phyloP scores from a whole-genome alignment of 164 flowering plant genomes.

The Paratinospora sagittata region DNA sequence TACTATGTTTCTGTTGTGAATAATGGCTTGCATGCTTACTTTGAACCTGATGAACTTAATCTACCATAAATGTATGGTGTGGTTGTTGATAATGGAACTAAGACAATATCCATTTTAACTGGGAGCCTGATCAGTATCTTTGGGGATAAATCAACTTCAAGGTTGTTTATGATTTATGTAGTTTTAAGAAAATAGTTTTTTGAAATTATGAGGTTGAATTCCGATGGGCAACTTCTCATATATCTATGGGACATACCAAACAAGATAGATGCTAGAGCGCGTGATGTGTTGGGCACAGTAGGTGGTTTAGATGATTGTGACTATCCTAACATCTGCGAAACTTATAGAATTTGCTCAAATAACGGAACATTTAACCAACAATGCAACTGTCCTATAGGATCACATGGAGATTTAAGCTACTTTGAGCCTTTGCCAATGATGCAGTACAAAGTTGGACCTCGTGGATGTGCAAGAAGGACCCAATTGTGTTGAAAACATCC shows the following conservation, averaged over 20 bases:
- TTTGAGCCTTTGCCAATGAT: conserved; percentile 14
- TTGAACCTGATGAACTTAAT: conserved; percentile 7
- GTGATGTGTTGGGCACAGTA: conserved; percentile 8
- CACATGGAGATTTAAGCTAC: background rate
- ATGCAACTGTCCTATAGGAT: conserved; percentile 21
- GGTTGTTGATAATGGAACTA: background rate
- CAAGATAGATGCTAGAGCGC: too few species aligned
- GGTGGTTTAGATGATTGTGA: conserved; percentile 3
- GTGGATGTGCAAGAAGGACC: conserved; percentile 18
- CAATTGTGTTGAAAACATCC: conserved; percentile 11
- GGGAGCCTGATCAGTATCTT: too few species aligned
- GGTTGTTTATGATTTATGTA: too few species aligned
- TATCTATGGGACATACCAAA: conserved; percentile 15
- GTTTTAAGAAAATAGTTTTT: background rate
- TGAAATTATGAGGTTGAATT: conserved; percentile 24
- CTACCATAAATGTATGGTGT: conserved; percentile 8
- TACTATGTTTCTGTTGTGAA: background rate
- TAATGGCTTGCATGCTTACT: conserved; percentile 12
- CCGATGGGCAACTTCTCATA: conserved; percentile 31
- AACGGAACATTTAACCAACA: too few species aligned
- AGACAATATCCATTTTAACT: too few species aligned
- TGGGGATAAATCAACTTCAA: too few species aligned
- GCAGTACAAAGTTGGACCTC: background rate
- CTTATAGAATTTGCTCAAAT: conserved; percentile 21
- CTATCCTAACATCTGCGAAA: conserved; percentile 22